A percentile compares a stretch with the other conserved stretches of the same genome.
These are phyloP conservation scores for Pleurotus giganteus DNA, from an alignment of 768 basidiomycete species.

Conservation along the genomic window DNA sequence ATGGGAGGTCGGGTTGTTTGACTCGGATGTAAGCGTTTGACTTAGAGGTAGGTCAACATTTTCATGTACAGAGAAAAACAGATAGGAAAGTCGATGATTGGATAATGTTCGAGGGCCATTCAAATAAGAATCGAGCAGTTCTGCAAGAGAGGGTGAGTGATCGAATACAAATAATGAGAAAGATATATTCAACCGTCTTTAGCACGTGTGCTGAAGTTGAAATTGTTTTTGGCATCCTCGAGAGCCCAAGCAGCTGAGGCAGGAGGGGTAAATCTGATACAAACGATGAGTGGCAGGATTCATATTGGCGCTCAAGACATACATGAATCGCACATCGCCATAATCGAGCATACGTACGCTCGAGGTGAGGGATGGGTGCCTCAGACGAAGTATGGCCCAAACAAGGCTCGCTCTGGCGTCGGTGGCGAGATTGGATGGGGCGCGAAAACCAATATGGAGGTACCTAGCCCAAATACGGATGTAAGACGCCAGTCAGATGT, in stretches of 20 bases:
- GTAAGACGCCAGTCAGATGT: not conserved
- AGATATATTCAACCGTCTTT: slow-evolving; percentile 49
- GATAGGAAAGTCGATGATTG: slow-evolving; percentile 60
- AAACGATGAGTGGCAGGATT: not conserved
- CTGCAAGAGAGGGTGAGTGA: slow-evolving; percentile 26
- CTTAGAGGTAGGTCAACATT: not conserved
- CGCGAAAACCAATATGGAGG: slow-evolving; percentile 67
- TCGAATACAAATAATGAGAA: not conserved
- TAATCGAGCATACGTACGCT: slow-evolving; percentile 58
- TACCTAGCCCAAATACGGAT: slow-evolving; percentile 50
- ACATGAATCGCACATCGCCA: slow-evolving; percentile 68
- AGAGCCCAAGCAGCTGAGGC: slow-evolving; percentile 42
- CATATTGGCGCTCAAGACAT: slow-evolving; percentile 20
- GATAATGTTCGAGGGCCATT: slow-evolving; percentile 79
- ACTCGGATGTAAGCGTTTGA: slow-evolving; percentile 10
- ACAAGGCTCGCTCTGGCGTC: slow-evolving; percentile 50
- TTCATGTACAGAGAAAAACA: slow-evolving; percentile 44
- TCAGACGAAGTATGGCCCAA: slow-evolving; percentile 70
- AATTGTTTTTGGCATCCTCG: slow-evolving; percentile 39
- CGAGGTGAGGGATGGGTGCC: slow-evolving; percentile 74
- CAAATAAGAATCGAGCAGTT: slow-evolving; percentile 65
- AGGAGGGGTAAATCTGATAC: slow-evolving; percentile 45
- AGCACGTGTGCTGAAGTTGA: slow-evolving; percentile 48
- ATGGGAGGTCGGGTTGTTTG: slow-evolving; percentile 5
- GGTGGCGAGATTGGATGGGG: slow-evolving; percentile 39